These are phyloP conservation scores for Solanum paucissectum DNA, from an alignment of 257 asterid species.

Conservation along the genomic window DNA sequence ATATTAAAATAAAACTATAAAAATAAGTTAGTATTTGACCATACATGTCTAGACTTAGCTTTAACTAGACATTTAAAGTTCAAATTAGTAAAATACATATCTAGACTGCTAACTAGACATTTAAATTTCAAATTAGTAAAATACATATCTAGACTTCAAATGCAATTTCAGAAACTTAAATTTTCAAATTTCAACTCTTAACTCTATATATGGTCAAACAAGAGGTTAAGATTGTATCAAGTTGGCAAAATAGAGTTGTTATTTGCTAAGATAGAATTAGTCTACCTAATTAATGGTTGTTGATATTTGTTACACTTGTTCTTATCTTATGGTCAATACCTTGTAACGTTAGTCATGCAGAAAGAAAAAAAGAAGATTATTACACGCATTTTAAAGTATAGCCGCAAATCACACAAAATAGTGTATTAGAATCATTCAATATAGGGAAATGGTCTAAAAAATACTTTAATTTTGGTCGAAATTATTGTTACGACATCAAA, in stretches of 20 bases:
- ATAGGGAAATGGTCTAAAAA: accelerated
- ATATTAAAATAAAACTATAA: not conserved
- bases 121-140: too few relatives aligned
- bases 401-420: not conserved
- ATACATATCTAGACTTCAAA: not conserved
- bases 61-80: too few relatives aligned
- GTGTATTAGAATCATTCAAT: too few relatives aligned
- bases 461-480: accelerated
- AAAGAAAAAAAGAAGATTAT: too few relatives aligned
- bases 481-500: accelerated
- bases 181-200: not conserved
- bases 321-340: not conserved
- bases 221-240: not conserved
- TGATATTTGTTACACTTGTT: not conserved
- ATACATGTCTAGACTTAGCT: not conserved
- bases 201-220: not conserved
- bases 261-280: not conserved
- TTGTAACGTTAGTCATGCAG: not conserved
- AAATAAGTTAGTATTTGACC: not conserved
- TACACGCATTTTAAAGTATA: too few relatives aligned
- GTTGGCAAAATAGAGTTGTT: not conserved
- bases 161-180: too few relatives aligned
- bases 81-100: too few relatives aligned
- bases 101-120: not conserved
- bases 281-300: not conserved